Conservation (phyloP, 129 eudicot genomes). For the Sambucus nigra region DNA sequence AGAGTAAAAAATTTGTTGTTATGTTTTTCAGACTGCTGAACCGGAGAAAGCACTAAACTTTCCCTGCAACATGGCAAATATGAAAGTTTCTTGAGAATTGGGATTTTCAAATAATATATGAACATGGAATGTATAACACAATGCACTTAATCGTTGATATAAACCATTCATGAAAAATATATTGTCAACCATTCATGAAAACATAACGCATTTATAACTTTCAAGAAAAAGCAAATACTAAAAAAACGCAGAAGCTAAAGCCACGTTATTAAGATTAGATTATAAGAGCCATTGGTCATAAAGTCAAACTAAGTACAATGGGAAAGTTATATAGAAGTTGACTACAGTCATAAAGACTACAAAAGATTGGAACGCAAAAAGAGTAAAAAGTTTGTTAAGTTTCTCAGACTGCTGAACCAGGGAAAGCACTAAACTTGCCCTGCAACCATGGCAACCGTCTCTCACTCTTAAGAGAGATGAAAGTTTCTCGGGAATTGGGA, state of each 20-base stretch:
- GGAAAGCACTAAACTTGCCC: conserved; percentile 33
- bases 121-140: too few relatives aligned
- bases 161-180: too few relatives aligned
- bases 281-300: neutral
- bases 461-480: conserved; percentile 43
- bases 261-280: neutral
- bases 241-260: neutral
- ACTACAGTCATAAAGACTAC: neutral
- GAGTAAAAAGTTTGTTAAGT: neutral
- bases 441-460: conserved; percentile 50
- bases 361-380: neutral
- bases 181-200: too few relatives aligned
- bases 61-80: conserved; percentile 41
- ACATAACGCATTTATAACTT: neutral
- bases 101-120: too few relatives aligned
- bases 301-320: conserved; percentile 17
- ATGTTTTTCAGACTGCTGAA: conserved; percentile 19
- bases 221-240: conserved; percentile 3
- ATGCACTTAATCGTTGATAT: too few relatives aligned
- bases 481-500: conserved; percentile 40
- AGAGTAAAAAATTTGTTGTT: neutral
- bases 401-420: conserved; percentile 23
- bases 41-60: conserved; percentile 33
- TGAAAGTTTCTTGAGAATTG: conserved; percentile 39
- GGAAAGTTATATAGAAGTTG: neutral